Evolutionary conservation across 768 basidiomycete genomes (phyloP).

Genomic region (Rhizopogon vesiculosus): DNA sequence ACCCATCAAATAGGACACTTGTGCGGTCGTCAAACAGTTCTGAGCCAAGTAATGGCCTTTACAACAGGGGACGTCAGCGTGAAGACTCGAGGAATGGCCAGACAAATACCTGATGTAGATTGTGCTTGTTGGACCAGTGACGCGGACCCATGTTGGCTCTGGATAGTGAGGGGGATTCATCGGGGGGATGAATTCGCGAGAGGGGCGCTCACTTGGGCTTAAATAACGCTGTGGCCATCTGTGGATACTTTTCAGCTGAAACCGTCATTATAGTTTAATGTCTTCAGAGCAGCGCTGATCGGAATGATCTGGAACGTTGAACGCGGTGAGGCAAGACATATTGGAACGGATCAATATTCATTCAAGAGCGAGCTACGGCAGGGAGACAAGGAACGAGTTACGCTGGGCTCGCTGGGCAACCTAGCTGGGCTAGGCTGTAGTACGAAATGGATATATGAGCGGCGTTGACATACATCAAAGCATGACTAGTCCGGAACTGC

Average conservation of each 20-base stretch:
- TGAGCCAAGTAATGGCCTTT: conserved; percentile 11
- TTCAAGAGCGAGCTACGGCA: background rate
- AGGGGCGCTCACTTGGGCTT: background rate
- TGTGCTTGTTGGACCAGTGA: background rate
- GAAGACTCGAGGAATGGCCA: background rate
- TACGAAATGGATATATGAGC: too few species aligned
- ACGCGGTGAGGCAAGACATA: background rate
- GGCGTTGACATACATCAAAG: too few species aligned
- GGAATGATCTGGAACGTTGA: background rate
- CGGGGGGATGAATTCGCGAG: background rate
- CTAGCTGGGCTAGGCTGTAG: too few species aligned
- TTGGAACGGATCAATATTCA: background rate
- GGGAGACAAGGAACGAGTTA: background rate
- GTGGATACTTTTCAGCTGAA: background rate
- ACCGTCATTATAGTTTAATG: background rate
- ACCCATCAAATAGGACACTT: conserved; percentile 8
- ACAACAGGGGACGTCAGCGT: background rate
- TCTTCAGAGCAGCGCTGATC: background rate
- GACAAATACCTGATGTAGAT: background rate
- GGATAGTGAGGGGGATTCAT: background rate
- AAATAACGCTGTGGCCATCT: background rate
- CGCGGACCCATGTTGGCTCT: background rate
- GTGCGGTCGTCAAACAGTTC: conserved; percentile 8
- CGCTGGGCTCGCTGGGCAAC: too few species aligned
- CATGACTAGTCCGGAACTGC: too few species aligned